These are phyloP conservation scores for Backusella sp. DNA, from an alignment of 192 early-diverging fungal species.

Conservation along the genomic window DNA sequence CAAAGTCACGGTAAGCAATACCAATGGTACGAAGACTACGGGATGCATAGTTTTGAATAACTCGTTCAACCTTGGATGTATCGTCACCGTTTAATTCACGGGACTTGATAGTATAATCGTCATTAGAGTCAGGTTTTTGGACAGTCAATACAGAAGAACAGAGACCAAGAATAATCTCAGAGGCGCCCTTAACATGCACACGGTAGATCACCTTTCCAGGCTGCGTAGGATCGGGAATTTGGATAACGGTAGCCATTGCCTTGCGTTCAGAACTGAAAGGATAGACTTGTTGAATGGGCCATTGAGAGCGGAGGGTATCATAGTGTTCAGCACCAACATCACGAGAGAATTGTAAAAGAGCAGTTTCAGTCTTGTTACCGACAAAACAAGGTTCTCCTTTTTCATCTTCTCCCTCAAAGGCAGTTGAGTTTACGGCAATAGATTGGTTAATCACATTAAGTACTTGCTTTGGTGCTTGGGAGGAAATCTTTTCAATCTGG, in stretches of 20 bases:
- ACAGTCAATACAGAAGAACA: conserved; percentile 56
- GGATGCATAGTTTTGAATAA: conserved; percentile 72
- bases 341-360: conserved; percentile 81
- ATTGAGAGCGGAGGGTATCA: conserved; percentile 56
- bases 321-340: conserved; percentile 63
- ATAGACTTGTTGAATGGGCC: conserved; percentile 67
- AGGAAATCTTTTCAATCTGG: conserved; percentile 41
- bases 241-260: conserved; percentile 86
- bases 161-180: conserved; percentile 75
- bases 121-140: conserved; percentile 24
- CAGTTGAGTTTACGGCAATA: conserved; percentile 83
- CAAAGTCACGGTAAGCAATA: conserved; percentile 82
- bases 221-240: conserved; percentile 48
- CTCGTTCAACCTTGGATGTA: conserved; percentile 38
- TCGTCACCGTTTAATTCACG: conserved; percentile 38
- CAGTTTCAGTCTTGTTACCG: conserved; percentile 96
- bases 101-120: conserved; percentile 26
- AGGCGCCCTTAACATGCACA: conserved; percentile 93
- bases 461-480: conserved; percentile 34
- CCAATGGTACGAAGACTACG: conserved; percentile 91
- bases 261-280: conserved; percentile 95
- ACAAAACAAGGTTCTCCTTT: conserved; percentile 60
- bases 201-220: conserved; percentile 48
- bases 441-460: conserved; percentile 62
- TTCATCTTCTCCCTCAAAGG: conserved; percentile 61